Evolutionary conservation across 129 eudicot genomes (phyloP), one percentile per base, ranked within the genome.

Genomic region (Lactuca saligna): DNA sequence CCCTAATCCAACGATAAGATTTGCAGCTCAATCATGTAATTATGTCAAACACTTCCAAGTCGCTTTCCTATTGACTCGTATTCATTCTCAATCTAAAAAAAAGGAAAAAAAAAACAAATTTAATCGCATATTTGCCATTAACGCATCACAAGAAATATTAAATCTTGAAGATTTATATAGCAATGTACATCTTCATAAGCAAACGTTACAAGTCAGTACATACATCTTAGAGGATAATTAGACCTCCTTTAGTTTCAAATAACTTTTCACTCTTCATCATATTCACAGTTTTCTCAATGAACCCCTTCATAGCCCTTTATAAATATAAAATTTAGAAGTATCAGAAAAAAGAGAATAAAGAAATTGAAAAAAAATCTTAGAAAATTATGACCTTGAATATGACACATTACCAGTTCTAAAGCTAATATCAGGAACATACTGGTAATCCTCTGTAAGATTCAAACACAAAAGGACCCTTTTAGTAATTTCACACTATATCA

Each of bases 11-110:
- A 89, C 92, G 31, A 97, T 97, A 85, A 93, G 83, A 35, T 85
- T 81, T 70, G 99, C 99, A 67, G 99, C 99, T 97, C 99, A 93
- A 20, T 83, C 85, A 83, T 80, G 74, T 93, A 93, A 17, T 85
- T 78, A 78, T 93, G 67, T 17, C 95, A 97, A 35, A 84, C 82
- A 60, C 78, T 75, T 33, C 99, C 99, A 63, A 79, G 87, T 67
- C 50, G 57, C 71, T 81, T 87, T 37, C 88, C 85, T 63, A 82
- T 86, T 14, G 87, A 71, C 51, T 97, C 99, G 69, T 87, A 93
- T 78, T 93, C 99, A 73, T 93, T 93, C 81, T 93, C 99, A 71
- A 93, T 89, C 99, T 93, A 83, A 79, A 6, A 70, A 6, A 25
- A 25, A 0, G 2, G 0, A 20, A 20, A 0, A 32, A 8, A 69